phyloP scores from a whole-genome alignment of 139 green algal species.

The Diplosphaera chodatii region DNA sequence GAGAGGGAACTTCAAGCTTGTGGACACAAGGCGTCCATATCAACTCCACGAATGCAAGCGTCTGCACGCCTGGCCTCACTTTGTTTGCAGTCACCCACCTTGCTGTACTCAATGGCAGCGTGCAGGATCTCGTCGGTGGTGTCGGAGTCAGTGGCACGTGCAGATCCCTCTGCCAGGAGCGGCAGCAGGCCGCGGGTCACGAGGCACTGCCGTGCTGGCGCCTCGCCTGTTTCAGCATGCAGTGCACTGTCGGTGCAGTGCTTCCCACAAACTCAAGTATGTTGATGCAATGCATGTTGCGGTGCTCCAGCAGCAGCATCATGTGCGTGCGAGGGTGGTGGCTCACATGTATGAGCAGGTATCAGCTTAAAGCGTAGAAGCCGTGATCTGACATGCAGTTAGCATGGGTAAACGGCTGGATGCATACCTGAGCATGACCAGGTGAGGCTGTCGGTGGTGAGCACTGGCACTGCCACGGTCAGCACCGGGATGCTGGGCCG shows the following conservation, averaged over 20 bases:
- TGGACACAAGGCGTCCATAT: no score
- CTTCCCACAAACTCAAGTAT: no score
- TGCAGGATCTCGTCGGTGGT: slow-evolving; percentile 80
- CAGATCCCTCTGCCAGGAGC: slow-evolving; percentile 84
- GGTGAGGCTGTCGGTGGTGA: slow-evolving; percentile 83
- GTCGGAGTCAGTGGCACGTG: slow-evolving; percentile 80
- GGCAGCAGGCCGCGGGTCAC: slow-evolving; percentile 79
- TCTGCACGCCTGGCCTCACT: neutral
- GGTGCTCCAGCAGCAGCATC: no score
- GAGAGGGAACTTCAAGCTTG: no score
- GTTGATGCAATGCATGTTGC: no score
- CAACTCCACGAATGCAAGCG: no score
- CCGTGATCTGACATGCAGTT: no score
- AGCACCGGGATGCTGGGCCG: slow-evolving; percentile 81
- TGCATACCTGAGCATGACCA: slow-evolving; percentile 69
- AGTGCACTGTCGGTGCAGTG: no score
- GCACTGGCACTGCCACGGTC: slow-evolving; percentile 85
- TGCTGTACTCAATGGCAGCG: slow-evolving; percentile 14
- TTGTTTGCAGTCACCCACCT: neutral
- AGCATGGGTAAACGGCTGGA: neutral
- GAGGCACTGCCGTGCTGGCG: slow-evolving; percentile 78
- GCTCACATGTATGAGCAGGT: no score
- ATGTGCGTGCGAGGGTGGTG: no score
- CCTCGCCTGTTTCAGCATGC: slow-evolving; percentile 68
- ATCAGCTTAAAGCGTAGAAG: no score